phyloP scores from a whole-genome alignment of 257 asterid species.

The Buddleja alternifolia region DNA sequence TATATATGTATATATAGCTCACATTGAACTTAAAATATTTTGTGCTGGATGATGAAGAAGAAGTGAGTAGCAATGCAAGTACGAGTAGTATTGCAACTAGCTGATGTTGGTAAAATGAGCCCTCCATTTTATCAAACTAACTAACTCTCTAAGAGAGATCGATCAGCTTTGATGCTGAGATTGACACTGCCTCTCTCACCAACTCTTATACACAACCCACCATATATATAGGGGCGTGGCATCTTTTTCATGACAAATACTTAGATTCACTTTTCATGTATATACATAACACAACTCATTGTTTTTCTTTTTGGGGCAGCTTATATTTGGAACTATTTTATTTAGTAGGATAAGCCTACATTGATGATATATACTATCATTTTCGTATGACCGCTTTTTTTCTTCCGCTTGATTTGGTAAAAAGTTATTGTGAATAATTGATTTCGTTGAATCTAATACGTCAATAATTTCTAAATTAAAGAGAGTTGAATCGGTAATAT shows the following conservation, averaged over 20 bases:
- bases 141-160: neutral
- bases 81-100: constrained; percentile 27
- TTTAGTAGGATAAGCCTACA: too few species aligned
- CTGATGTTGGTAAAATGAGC: constrained; percentile 24
- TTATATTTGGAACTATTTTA: too few species aligned
- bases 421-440: too few species aligned
- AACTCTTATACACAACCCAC: neutral
- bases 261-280: too few species aligned
- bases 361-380: too few species aligned
- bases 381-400: too few species aligned
- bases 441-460: too few species aligned
- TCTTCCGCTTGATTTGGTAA: too few species aligned
- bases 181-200: neutral
- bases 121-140: constrained; percentile 42
- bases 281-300: too few species aligned
- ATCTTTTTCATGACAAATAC: neutral
- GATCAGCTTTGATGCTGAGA: neutral
- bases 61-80: constrained; percentile 25
- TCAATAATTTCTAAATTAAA: too few species aligned
- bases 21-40: constrained; percentile 60
- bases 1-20: constrained; percentile 13
- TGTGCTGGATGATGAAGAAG: constrained; percentile 47
- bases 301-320: too few species aligned
- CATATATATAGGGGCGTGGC: constrained; percentile 12
- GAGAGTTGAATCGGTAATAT: too few species aligned